Evolutionary conservation across 768 basidiomycete genomes (phyloP).

Genomic region (Mycena floridula): DNA sequence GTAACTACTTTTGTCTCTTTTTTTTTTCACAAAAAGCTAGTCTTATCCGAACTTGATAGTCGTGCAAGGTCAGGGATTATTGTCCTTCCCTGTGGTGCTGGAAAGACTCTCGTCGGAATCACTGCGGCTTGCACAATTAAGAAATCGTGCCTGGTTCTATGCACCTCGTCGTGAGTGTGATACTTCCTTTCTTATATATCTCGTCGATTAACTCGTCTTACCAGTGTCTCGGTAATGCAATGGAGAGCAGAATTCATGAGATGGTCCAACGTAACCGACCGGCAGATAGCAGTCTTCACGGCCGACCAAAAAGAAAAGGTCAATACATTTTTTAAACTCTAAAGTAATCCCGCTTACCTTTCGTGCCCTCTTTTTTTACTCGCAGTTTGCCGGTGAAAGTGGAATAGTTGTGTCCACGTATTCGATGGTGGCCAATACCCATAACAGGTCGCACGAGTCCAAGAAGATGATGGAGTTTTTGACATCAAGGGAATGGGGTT

Average conservation of each 20-base stretch:
- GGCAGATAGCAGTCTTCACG: slow-evolving; percentile 95
- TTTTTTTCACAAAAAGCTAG: slow-evolving; percentile 5
- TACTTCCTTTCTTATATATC: background rate
- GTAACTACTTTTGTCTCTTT: slow-evolving; percentile 31
- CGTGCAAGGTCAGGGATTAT: slow-evolving; percentile 98
- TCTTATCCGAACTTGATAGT: slow-evolving; percentile 42
- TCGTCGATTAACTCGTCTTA: background rate
- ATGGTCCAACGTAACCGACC: slow-evolving; percentile 97
- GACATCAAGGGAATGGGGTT: slow-evolving; percentile 98
- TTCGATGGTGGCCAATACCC: slow-evolving; percentile 99
- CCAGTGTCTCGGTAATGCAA: slow-evolving; percentile 91
- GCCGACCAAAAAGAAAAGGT: slow-evolving; percentile 98
- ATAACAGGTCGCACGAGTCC: slow-evolving; percentile 97
- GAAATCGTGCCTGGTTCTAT: slow-evolving; percentile 95
- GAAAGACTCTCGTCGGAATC: slow-evolving; percentile 98
- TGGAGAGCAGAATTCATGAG: slow-evolving; percentile 98
- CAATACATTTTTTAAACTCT: background rate
- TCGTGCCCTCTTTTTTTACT: slow-evolving; percentile 2
- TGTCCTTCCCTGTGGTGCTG: slow-evolving; percentile 96
- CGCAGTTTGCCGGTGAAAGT: slow-evolving; percentile 90
- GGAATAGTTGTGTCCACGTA: slow-evolving; percentile 99
- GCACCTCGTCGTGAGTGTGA: slow-evolving; percentile 86
- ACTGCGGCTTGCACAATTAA: slow-evolving; percentile 99
- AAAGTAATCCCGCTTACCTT: no score
- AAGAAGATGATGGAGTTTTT: slow-evolving; percentile 99